Evolutionary conservation across 352 stramenopile genomes (phyloP).

Genomic region (Phytophthora foliorum): DNA sequence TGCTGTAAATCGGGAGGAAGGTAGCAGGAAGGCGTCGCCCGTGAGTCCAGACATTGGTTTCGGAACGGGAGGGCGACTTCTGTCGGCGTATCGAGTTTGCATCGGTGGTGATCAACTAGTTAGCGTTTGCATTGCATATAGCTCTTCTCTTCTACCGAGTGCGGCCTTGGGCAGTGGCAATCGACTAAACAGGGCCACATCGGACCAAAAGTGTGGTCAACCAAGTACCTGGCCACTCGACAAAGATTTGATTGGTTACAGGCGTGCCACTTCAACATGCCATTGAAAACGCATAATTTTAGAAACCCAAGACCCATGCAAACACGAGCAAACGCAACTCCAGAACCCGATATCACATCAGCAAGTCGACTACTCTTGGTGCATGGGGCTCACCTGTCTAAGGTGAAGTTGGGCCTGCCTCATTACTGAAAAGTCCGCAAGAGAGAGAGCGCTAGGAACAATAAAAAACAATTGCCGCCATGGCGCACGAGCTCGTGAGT

Average conservation of each 20-base stretch:
- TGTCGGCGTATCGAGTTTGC: background rate
- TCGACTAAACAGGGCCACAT: background rate
- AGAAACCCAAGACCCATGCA: background rate
- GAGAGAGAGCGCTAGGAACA: slow-evolving; percentile 1
- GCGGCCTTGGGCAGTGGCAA: background rate
- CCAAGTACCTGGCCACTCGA: background rate
- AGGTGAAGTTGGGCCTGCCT: slow-evolving; percentile 22
- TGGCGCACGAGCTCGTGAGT: slow-evolving; percentile 41
- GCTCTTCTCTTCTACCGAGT: too few species aligned
- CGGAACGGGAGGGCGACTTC: slow-evolving; percentile 14
- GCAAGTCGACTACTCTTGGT: slow-evolving; percentile 27
- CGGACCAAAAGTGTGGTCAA: slow-evolving; percentile 4
- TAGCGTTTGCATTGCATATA: background rate
- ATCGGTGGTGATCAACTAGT: background rate
- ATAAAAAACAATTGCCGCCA: slow-evolving; percentile 4
- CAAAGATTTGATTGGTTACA: slow-evolving; percentile 30
- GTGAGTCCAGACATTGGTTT: slow-evolving; percentile 38
- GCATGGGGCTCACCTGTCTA: background rate
- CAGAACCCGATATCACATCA: slow-evolving; percentile 7
- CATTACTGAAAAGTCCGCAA: slow-evolving; percentile 31
- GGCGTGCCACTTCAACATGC: slow-evolving; percentile 25
- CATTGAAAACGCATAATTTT: slow-evolving; percentile 4
- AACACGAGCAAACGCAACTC: background rate
- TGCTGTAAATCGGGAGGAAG: slow-evolving; percentile 23
- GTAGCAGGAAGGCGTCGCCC: slow-evolving; percentile 10